Base-by-base conservation (phyloP, 345 rosid species). In the Camelina laxa region DNA sequence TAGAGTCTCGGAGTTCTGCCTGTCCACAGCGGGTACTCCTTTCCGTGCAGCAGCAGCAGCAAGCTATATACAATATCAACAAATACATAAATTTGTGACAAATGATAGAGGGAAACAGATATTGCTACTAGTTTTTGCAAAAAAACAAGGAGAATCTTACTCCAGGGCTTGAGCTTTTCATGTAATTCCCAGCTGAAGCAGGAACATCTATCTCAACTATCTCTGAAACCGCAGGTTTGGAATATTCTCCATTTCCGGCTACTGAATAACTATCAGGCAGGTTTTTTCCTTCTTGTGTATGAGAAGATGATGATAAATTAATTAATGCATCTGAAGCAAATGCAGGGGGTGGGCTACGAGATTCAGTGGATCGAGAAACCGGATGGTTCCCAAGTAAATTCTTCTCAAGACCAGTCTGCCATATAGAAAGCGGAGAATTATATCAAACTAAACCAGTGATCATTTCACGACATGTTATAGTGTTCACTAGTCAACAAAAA, bases 41-140 rank as follows among this genome's bases (percentile, higher is more conserved):
- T 95, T 95, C 42, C 99, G 82, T 73, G 99, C 89, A 67, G 97
- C 87, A 69, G 98, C 91, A 66, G 97, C 92, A 55, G 85, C 85
- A 57, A 91, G 81, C 99, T 95, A 87, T 69, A 62, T 69, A 33
- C 75, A 70, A 24, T 51, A 75, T 61, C 67, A 81, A 64, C 55
- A 69, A 24, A 39, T n/a, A 33, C 49, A 16, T 60, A 48, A 6
- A 8, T 30, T 24, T 60, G 16, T 73, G 60, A 33, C 14, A 60
- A 67, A 51, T 6, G 7, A 59, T 51, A 51, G 21, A 65, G 4
- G 7, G 12, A 49, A 7, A 60, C 30, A 13, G 39, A 53, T 69
- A 50, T 44, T 45, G 51, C 74, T 15, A 67, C 22, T 20, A 45
- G 55, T 22, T 55, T 72, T 17, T 15, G 11, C 38, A 31, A 65